Percentiles rank a stretch among this genome's conserved stretches.
Evolutionary conservation across 257 asterid species (phyloP).

Genomic region (Solanum gandarillasii): DNA sequence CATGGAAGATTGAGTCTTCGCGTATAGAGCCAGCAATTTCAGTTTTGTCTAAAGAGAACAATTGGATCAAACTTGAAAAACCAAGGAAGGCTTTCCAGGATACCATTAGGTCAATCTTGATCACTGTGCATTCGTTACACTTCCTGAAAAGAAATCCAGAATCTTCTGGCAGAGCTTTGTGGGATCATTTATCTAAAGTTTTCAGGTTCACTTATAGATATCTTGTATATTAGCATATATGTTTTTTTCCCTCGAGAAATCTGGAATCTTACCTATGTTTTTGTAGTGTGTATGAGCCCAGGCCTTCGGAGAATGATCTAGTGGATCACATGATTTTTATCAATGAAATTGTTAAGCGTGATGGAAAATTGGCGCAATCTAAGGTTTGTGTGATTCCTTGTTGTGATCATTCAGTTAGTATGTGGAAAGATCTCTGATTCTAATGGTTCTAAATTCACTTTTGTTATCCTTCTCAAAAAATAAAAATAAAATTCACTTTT

Average conservation of each 20-base stretch:
- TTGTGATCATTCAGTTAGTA: background rate
- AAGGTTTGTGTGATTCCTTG: conserved; percentile 33
- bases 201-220: conserved; percentile 48
- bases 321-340: conserved; percentile 43
- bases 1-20: conserved; percentile 69
- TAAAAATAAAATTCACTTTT: background rate
- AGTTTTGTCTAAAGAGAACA: conserved; percentile 45
- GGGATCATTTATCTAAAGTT: conserved; percentile 55
- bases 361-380: conserved; percentile 42
- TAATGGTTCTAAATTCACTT: background rate
- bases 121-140: conserved; percentile 53
- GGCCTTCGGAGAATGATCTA: conserved; percentile 70
- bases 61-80: conserved; percentile 76
- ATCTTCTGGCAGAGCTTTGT: conserved; percentile 44
- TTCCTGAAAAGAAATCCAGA: conserved; percentile 50
- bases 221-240: background rate
- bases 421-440: background rate
- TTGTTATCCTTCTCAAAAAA: background rate
- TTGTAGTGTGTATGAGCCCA: conserved; percentile 41
- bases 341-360: conserved; percentile 48
- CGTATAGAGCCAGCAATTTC: conserved; percentile 48
- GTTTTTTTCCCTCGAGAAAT: background rate
- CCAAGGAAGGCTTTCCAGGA: conserved; percentile 49
- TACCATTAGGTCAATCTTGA: conserved; percentile 39
- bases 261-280: background rate